Percentiles rank a stretch among this genome's conserved stretches.
Conservation (phyloP, 192 early-diverging fungal genomes). For the Haplosporangium gracile region DNA sequence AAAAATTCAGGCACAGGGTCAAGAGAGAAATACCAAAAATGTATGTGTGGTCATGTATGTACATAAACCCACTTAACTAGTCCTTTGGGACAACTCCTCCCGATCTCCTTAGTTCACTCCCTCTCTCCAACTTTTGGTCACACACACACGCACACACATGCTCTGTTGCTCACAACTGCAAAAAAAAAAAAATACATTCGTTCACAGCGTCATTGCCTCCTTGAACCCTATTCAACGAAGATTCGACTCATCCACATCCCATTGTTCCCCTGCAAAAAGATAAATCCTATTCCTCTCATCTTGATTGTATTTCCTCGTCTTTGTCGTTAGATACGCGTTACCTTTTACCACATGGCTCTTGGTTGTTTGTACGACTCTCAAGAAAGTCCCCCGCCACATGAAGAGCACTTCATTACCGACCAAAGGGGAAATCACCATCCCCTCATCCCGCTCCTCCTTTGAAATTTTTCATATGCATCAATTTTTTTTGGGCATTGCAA, state of each 20-base stretch:
- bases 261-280: neutral
- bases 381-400: neutral
- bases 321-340: neutral
- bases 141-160: neutral
- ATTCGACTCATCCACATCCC: neutral
- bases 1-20: neutral
- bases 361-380: neutral
- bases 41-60: neutral
- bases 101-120: neutral
- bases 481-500: too few relatives aligned
- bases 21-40: neutral
- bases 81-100: neutral
- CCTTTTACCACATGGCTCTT: neutral
- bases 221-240: neutral
- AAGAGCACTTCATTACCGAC: neutral
- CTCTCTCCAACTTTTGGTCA: neutral
- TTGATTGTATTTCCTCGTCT: neutral
- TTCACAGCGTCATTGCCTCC: neutral
- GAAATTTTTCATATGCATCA: too few relatives aligned
- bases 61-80: neutral
- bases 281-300: neutral
- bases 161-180: too few relatives aligned
- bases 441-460: too few relatives aligned
- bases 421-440: too few relatives aligned
- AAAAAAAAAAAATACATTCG: neutral